Percentiles rank a stretch among this genome's conserved stretches.
These are phyloP conservation scores for Cyamopsis tetragonoloba DNA, from an alignment of 306 rosid genomes.

Conservation along the genomic window DNA sequence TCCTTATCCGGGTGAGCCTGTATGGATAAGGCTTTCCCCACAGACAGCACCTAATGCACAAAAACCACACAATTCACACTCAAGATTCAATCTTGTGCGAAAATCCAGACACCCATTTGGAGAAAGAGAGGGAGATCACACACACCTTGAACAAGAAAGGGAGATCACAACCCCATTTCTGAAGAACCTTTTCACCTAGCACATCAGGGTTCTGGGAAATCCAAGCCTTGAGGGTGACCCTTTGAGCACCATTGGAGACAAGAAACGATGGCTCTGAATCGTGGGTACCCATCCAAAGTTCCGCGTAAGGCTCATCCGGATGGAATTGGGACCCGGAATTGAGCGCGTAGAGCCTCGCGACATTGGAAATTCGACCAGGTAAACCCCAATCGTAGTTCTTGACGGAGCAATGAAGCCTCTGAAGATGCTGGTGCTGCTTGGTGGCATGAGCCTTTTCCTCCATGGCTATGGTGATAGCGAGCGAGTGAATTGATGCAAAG, in stretches of 20 bases:
- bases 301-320: slow-evolving; percentile 68
- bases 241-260: slow-evolving; percentile 22
- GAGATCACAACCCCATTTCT: slow-evolving; percentile 78
- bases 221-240: slow-evolving; percentile 65
- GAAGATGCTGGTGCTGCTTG: slow-evolving; percentile 17
- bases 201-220: slow-evolving; percentile 56
- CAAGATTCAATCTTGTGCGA: background rate
- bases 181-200: slow-evolving; percentile 62
- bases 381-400: slow-evolving; percentile 89
- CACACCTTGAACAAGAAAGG: slow-evolving; percentile 90
- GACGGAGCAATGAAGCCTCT: slow-evolving; percentile 59
- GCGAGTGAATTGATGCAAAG: background rate
- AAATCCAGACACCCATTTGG: background rate
- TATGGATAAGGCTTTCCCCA: slow-evolving; percentile 81
- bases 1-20: slow-evolving; percentile 99
- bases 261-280: slow-evolving; percentile 84
- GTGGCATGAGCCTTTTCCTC: slow-evolving; percentile 18
- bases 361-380: slow-evolving; percentile 51
- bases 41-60: slow-evolving; percentile 85
- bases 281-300: slow-evolving; percentile 95
- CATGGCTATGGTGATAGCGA: background rate
- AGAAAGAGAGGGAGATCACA: background rate
- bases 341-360: slow-evolving; percentile 54
- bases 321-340: slow-evolving; percentile 53
- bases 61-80: background rate